Base-by-base conservation (phyloP, 345 rosid genomes). In the Eutrema japonicum region DNA sequence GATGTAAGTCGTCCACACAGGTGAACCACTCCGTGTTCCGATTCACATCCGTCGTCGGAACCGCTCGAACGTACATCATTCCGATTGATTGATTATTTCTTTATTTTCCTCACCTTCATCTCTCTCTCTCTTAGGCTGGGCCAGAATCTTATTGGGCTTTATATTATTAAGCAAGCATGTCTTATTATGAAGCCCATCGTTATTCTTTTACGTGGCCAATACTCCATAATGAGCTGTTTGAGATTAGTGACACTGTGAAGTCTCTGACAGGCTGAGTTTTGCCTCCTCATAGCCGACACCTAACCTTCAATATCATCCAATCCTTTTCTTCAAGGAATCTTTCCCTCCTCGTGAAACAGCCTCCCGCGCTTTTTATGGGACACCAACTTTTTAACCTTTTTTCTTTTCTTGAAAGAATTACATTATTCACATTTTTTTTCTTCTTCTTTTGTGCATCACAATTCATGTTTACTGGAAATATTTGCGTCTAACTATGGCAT, bases 21-120 rank as follows among this genome's bases (percentile, higher is more conserved):
- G 87, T 87, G 88, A 90, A 90, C 94, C 90, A 90, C 82, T 87
- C 95, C n/a, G 95, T 91, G 78, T 91, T 91, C 85, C 79, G 70
- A 73, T 91, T 91, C 82, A 89, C 89, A 87, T 91, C 97, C 83
- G 95, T 81, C 75, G 97, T 78, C 68, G 88, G 88, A 75, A 77
- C 77, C 57, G 92, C 92, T 79, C 80, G 76, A 10, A 91, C 95
- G 63, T 91, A 91, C 82, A 91, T 86, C 67, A 32, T 32, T 4
- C 5, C 22, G 22, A 22, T 22, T 22, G 22, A 22, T 22, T 22
- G 22, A 22, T 22, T 22, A 22, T 22, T 22, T 22, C 1, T 22
- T 22, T 22, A 22, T 1, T 22, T 22, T 22, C 22, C 2, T 2
- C 26, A 22, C 26, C 26, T 22, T 22, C 2, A 22, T 37, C 33